These are phyloP conservation scores for Aspergillus pseudoterreus DNA, from an alignment of 2,329 filamentous ascomycete species.

Conservation along the genomic window DNA sequence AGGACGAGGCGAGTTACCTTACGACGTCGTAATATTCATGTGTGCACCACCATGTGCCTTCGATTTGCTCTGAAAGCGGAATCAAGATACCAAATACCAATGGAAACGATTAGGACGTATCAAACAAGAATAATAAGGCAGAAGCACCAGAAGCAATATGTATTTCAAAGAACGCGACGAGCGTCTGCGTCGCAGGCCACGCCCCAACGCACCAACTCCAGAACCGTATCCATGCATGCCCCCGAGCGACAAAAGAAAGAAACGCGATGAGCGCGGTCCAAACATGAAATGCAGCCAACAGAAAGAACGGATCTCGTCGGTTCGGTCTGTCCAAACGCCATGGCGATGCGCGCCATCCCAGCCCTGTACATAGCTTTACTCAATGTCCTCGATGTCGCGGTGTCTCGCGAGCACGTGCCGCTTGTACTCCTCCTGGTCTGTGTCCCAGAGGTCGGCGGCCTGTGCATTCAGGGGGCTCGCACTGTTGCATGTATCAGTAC, in stretches of 20 bases:
- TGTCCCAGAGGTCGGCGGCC: constrained; percentile 94
- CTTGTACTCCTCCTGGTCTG: constrained; percentile 82
- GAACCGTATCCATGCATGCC: constrained; percentile 1
- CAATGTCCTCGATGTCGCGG: constrained; percentile 51
- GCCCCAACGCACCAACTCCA: constrained; percentile 15
- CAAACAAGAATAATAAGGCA: too few relatives aligned
- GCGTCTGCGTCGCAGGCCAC: not conserved
- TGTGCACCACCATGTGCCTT: not conserved
- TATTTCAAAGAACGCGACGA: too few relatives aligned
- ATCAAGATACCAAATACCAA: too few relatives aligned
- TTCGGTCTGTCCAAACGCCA: constrained; percentile 2
- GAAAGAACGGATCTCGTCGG: not conserved
- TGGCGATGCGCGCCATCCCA: not conserved
- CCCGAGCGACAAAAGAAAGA: not conserved
- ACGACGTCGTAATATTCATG: not conserved
- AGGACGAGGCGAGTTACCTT: constrained; percentile 37
- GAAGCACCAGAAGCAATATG: not conserved
- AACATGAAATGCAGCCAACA: constrained; percentile 4
- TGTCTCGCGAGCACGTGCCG: constrained; percentile 63
- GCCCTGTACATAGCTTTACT: constrained; percentile 22
- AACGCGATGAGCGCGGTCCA: not conserved
- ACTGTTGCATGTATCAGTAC: constrained; percentile 46
- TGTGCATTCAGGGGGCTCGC: constrained; percentile 93
- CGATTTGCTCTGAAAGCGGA: not conserved
- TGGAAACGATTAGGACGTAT: too few relatives aligned